Evolutionary conservation across 2,329 filamentous ascomycete genomes (phyloP).

Genomic region (Cladosporium sp.): DNA sequence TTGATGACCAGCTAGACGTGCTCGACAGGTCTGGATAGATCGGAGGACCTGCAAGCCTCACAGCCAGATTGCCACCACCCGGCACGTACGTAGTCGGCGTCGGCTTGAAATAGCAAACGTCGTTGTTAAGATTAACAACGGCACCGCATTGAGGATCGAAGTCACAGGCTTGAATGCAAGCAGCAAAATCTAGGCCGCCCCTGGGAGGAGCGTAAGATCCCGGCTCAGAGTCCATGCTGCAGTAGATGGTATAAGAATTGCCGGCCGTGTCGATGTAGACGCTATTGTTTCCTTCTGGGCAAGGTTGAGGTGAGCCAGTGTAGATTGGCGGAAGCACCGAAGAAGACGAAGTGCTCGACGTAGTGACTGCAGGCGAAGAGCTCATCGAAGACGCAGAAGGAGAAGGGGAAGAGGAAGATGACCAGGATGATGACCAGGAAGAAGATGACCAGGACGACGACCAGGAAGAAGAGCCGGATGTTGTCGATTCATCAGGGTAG

Average conservation of each 20-base stretch:
- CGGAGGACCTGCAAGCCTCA: conserved; percentile 1
- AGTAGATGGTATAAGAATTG: conserved; percentile 14
- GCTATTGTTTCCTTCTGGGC: conserved; percentile 14
- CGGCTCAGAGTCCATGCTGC: conserved; percentile 4
- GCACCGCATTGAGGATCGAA: conserved; percentile 6
- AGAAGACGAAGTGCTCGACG: conserved; percentile 2
- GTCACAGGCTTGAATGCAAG: conserved; percentile 9
- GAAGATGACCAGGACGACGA: too few relatives aligned
- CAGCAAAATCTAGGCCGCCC: not conserved
- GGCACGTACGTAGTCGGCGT: not conserved
- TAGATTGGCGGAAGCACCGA: conserved; percentile 3
- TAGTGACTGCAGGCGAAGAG: not conserved
- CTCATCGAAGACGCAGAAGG: too few relatives aligned
- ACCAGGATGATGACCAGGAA: too few relatives aligned
- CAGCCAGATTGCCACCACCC: not conserved
- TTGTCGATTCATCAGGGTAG: not conserved
- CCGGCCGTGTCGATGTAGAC: conserved; percentile 14
- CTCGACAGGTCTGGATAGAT: not conserved
- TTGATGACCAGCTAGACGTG: not conserved
- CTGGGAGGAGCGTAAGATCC: not conserved
- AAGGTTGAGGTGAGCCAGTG: conserved; percentile 7
- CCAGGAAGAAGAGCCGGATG: not conserved
- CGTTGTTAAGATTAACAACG: not conserved
- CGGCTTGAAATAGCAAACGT: conserved; percentile 7
- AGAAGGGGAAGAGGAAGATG: too few relatives aligned